Conservation (phyloP, 306 rosid genomes). For the Vicia sativa region DNA sequence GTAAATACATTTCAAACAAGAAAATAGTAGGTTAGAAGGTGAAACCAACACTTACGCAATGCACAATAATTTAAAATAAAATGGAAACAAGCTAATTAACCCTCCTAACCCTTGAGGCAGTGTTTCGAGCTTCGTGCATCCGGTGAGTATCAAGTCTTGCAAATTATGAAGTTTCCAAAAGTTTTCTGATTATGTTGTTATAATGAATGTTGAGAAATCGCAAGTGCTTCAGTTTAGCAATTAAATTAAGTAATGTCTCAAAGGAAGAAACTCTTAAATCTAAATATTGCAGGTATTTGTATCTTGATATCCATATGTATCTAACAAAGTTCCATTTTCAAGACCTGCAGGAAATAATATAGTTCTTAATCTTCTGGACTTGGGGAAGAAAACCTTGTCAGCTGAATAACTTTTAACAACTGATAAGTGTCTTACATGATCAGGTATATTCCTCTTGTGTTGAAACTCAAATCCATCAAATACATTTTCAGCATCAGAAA, state of each 20-base stretch:
- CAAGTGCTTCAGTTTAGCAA: background rate
- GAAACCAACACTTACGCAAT: too few species aligned
- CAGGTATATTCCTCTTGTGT: background rate
- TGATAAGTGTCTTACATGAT: background rate
- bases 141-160: background rate
- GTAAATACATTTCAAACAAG: too few species aligned
- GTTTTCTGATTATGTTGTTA: background rate
- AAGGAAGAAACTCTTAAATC: background rate
- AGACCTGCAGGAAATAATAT: background rate
- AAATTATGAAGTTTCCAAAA: background rate
- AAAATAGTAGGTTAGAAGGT: too few species aligned
- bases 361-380: background rate
- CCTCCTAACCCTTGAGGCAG: constrained; percentile 1
- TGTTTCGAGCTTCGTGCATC: background rate
- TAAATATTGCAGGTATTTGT: background rate
- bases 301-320: background rate
- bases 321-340: background rate
- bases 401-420: background rate
- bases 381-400: background rate
- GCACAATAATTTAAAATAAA: too few species aligned
- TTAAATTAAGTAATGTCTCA: background rate
- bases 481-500: background rate
- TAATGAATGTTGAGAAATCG: background rate
- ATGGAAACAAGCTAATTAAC: background rate
- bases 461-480: background rate